Conservation (phyloP, 192 early-diverging fungal species). For the Rhizoclosmatium sp. region DNA sequence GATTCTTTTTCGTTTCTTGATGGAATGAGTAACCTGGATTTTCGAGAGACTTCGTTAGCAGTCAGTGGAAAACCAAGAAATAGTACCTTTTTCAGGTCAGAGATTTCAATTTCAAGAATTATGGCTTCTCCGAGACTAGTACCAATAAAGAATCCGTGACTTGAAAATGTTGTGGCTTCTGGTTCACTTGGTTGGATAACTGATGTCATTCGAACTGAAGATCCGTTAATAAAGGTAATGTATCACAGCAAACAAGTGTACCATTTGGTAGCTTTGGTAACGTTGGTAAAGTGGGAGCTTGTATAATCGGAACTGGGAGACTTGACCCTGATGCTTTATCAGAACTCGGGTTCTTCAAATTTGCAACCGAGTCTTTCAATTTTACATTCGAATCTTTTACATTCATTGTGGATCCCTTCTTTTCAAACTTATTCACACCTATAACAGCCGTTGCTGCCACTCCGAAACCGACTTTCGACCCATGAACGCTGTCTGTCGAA, state of each 20-base stretch:
- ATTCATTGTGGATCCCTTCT: too few species aligned
- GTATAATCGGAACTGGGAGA: not conserved
- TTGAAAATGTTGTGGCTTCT: slow-evolving; percentile 2
- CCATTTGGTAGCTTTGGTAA: not conserved
- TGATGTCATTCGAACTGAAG: not conserved
- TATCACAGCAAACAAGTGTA: not conserved
- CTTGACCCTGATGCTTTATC: not conserved
- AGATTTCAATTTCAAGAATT: slow-evolving; percentile 17
- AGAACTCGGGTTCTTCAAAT: not conserved
- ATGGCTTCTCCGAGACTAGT: slow-evolving; percentile 30
- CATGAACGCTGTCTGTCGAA: too few species aligned
- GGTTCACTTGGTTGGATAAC: not conserved
- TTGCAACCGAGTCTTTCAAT: too few species aligned
- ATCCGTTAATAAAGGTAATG: too few species aligned
- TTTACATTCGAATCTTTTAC: too few species aligned
- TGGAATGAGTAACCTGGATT: not conserved
- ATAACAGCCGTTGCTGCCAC: too few species aligned
- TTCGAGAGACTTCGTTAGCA: not conserved
- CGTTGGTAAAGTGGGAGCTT: not conserved
- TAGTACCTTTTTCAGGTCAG: slow-evolving; percentile 4
- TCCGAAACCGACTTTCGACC: too few species aligned
- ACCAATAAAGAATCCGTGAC: slow-evolving; percentile 26
- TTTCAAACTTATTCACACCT: too few species aligned
- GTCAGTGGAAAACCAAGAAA: not conserved
- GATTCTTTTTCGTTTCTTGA: not conserved